phyloP scores from a whole-genome alignment of 148 eudicot genomes.

The Amaranthus hypochondriacus region DNA sequence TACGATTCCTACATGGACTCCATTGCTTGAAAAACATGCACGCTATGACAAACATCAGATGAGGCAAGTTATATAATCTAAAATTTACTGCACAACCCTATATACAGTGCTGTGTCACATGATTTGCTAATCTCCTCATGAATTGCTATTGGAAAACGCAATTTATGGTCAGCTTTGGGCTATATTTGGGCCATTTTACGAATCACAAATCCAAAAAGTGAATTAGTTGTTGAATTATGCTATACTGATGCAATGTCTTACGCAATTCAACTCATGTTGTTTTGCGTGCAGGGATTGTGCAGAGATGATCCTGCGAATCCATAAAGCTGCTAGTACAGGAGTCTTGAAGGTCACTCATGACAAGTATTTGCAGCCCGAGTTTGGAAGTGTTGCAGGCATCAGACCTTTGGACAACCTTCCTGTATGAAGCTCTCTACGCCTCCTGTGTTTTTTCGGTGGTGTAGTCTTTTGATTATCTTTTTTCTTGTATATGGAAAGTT shows the following conservation, averaged over 20 bases:
- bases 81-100: background rate
- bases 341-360: constrained; percentile 56
- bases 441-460: constrained; percentile 1
- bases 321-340: constrained; percentile 54
- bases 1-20: constrained; percentile 62
- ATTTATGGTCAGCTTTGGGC: too few relatives aligned
- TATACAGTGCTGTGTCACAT: too few relatives aligned
- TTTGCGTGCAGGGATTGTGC: constrained; percentile 63
- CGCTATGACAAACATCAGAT: constrained; percentile 53
- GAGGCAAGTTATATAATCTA: constrained; percentile 33
- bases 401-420: constrained; percentile 62
- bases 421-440: constrained; percentile 17
- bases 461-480: background rate
- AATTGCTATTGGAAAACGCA: too few relatives aligned
- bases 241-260: background rate
- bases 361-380: constrained; percentile 46
- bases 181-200: too few relatives aligned
- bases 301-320: constrained; percentile 57
- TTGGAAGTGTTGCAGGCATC: constrained; percentile 46
- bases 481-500: background rate
- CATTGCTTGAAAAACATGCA: constrained; percentile 58
- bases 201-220: too few relatives aligned
- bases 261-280: background rate
- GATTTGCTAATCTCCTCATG: too few relatives aligned
- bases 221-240: too few relatives aligned